These are phyloP conservation scores for Mycena galericulata DNA, from an alignment of 768 basidiomycete genomes.

Conservation along the genomic window DNA sequence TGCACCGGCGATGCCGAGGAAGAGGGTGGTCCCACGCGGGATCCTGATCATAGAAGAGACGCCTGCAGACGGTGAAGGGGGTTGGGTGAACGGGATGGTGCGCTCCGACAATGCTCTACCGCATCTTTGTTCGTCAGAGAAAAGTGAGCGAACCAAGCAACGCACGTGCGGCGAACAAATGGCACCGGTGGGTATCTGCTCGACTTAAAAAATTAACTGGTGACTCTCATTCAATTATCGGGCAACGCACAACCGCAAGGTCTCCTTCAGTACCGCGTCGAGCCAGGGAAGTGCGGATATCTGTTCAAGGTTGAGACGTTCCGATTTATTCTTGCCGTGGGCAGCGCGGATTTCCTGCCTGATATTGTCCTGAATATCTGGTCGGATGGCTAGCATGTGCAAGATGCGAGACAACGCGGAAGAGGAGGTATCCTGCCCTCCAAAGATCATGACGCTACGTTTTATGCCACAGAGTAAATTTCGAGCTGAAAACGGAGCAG, in stretches of 20 bases:
- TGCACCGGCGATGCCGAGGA: constrained; percentile 59
- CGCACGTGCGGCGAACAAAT: constrained; percentile 59
- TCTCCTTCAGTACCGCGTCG: constrained; percentile 61
- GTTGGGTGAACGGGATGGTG: constrained; percentile 54
- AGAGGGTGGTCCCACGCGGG: constrained; percentile 60
- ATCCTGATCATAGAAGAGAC: constrained; percentile 52
- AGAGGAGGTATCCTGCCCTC: constrained; percentile 63
- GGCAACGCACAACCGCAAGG: constrained; percentile 53
- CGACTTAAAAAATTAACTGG: neutral
- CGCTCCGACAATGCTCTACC: constrained; percentile 57
- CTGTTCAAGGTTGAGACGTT: constrained; percentile 49
- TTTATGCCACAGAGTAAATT: no score
- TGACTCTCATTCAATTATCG: neutral
- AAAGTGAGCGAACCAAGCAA: neutral
- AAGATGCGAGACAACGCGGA: constrained; percentile 58
- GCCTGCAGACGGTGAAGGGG: constrained; percentile 38
- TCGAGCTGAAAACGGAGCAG: neutral
- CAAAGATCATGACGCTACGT: constrained; percentile 60
- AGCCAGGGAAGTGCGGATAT: constrained; percentile 53
- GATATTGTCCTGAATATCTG: constrained; percentile 52
- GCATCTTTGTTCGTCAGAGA: neutral
- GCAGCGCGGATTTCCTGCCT: constrained; percentile 51
- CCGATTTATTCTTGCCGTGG: constrained; percentile 33
- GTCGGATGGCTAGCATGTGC: constrained; percentile 50
- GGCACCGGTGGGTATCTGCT: constrained; percentile 59